phyloP scores from a whole-genome alignment of 306 rosid species.

The Prunus armeniaca region DNA sequence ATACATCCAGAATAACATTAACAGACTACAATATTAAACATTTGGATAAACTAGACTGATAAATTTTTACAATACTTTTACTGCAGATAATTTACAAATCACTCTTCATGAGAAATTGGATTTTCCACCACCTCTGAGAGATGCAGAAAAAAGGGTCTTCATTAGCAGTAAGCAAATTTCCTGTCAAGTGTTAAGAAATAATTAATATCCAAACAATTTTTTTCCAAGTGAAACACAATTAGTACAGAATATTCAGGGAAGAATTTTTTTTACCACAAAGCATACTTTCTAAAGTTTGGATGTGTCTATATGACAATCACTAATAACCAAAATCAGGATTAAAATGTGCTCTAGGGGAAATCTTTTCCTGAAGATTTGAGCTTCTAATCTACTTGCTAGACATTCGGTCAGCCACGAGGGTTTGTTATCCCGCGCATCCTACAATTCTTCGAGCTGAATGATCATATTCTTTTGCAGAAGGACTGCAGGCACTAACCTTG shows the following conservation, averaged over 20 bases:
- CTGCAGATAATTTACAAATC: not conserved
- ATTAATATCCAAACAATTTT: not conserved
- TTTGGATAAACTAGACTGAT: not conserved
- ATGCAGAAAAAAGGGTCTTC: not conserved
- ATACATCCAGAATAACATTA: not conserved
- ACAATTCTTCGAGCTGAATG: not conserved
- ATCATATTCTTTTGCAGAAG: not conserved
- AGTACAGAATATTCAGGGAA: not conserved
- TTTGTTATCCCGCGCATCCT: not conserved
- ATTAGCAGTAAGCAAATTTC: not conserved
- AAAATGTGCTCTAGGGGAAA: not conserved
- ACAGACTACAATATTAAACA: not conserved
- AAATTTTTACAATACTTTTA: not conserved
- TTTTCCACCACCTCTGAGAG: not conserved
- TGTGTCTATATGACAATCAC: not conserved
- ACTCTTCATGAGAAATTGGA: not conserved
- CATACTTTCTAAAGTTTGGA: not conserved
- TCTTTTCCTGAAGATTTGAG: not conserved
- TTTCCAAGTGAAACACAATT: slow-evolving; percentile 1
- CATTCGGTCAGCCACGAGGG: not conserved
- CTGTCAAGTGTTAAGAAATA: not conserved
- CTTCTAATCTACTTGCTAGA: not conserved
- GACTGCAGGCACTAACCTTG: not conserved
- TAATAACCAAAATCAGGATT: not conserved
- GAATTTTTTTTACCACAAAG: not conserved